phyloP scores from a whole-genome alignment of 148 eudicot species.

The Rhododendron molle region DNA sequence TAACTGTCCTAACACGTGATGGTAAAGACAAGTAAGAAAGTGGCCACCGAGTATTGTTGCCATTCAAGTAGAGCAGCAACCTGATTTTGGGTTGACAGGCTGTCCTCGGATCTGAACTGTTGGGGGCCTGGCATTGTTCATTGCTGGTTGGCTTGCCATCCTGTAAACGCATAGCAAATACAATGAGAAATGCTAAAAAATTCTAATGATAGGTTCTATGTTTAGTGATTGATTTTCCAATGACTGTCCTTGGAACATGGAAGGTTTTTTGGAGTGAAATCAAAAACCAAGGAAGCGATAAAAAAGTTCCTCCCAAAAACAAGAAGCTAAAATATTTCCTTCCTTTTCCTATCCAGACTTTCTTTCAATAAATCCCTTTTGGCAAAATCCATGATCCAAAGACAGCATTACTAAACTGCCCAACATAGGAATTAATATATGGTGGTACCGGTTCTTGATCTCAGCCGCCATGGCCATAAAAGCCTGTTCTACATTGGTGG shows the following conservation, averaged over 20 bases:
- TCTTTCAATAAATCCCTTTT: background rate
- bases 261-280: background rate
- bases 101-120: slow-evolving; percentile 70
- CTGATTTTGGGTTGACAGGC: slow-evolving; percentile 50
- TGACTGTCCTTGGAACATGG: background rate
- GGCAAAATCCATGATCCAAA: background rate
- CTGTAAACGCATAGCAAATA: slow-evolving; percentile 11
- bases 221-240: background rate
- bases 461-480: slow-evolving; percentile 57
- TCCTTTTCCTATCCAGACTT: background rate
- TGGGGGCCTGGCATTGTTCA: slow-evolving; percentile 50
- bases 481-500: slow-evolving; percentile 58
- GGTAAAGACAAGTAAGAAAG: background rate
- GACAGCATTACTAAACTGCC: background rate
- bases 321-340: background rate
- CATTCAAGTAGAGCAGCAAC: slow-evolving; percentile 58
- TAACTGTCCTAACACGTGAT: background rate
- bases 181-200: background rate
- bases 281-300: background rate
- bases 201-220: background rate
- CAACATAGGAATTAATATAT: background rate
- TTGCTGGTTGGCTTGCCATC: slow-evolving; percentile 63
- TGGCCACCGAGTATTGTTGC: background rate
- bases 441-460: slow-evolving; percentile 48
- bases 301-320: background rate